Base-by-base conservation (phyloP, 805 yeast species). In the Yarrowia bubula region DNA sequence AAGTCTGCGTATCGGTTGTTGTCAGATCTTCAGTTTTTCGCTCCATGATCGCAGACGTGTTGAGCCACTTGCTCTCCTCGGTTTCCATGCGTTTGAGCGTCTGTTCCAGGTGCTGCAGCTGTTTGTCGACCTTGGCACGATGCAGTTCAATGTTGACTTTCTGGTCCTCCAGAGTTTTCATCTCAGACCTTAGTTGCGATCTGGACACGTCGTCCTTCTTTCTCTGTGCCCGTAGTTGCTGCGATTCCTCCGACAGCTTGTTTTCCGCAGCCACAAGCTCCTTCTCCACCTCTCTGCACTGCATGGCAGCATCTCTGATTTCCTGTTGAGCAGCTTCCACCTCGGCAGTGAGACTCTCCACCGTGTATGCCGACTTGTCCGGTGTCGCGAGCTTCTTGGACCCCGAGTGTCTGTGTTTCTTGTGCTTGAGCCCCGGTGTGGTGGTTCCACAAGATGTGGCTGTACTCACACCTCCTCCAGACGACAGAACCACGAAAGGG, bases 121-220 rank as follows among this genome's bases (percentile, higher is more conserved):
- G 69, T 53, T 68, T 68, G 50, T 73, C 76, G 15, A 73, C 70
- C 55, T 74, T 75, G 7, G 73, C 55, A 31, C 72, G 69, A 53
- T 75, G 38, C 15, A 55, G 38, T 31, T 78, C 81, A 14, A 77
- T 69, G 15, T 70, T 69, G 8, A 78, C 75, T 61, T 75, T 74
- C 8, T 74, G 68, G 32, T 76, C 78, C 55, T 78, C 81, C 17
- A 77, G 69, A 0, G 71, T 48, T 64, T 76, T 76, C 41, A 72
- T 71, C 58, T 78, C 81, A 0, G 74, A 67, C 18, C 76, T 69
- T n/a, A 76, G 66, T 48, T 70, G 75, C 8, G 74, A 60, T 10
- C 77, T 70, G n/a, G 68, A 69, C 17, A 65, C 69, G 64, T 76
- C 79, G 31, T 73, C 75, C 8, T 66, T 67, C 22, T 74, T 71